Percentiles rank a stretch among this genome's conserved stretches.
Conservation (phyloP, 305 asterid species). For the Nicotiana rustica region DNA sequence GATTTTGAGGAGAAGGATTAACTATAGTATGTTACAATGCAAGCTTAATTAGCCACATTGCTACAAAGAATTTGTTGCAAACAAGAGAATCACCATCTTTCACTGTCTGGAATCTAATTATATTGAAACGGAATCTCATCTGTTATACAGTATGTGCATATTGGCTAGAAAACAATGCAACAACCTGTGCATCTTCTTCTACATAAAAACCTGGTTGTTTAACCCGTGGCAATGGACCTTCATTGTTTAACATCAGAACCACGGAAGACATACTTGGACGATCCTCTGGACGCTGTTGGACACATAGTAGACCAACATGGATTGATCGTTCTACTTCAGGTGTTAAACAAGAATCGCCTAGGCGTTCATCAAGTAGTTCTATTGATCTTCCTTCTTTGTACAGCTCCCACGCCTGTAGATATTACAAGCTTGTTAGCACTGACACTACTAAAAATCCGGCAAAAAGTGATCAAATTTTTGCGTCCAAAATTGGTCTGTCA, state of each 20-base stretch:
- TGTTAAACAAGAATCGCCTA: neutral
- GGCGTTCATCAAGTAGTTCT: slow-evolving; percentile 15
- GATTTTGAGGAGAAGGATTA: no score
- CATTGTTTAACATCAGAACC: slow-evolving; percentile 39
- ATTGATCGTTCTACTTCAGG: slow-evolving; percentile 33
- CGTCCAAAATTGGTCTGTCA: no score
- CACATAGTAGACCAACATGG: slow-evolving; percentile 42
- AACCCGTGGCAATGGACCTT: slow-evolving; percentile 36
- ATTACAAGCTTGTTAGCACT: neutral
- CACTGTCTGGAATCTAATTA: neutral
- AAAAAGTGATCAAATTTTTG: no score
- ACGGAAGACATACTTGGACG: slow-evolving; percentile 45
- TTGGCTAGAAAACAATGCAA: neutral
- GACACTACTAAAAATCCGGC: no score
- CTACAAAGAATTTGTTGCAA: neutral
- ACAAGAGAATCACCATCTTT: neutral
- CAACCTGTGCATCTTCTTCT: neutral
- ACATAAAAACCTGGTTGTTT: slow-evolving; percentile 42
- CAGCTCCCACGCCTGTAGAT: slow-evolving; percentile 26
- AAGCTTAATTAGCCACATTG: neutral
- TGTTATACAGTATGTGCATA: slow-evolving; percentile 33
- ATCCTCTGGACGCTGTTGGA: slow-evolving; percentile 41
- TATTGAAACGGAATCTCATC: slow-evolving; percentile 40
- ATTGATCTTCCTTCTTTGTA: neutral
- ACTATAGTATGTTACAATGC: no score